A percentile compares a stretch with the other conserved stretches of the same genome.
phyloP scores from a whole-genome alignment of 2,329 filamentous ascomycete species.

The Fusarium bulbicola region DNA sequence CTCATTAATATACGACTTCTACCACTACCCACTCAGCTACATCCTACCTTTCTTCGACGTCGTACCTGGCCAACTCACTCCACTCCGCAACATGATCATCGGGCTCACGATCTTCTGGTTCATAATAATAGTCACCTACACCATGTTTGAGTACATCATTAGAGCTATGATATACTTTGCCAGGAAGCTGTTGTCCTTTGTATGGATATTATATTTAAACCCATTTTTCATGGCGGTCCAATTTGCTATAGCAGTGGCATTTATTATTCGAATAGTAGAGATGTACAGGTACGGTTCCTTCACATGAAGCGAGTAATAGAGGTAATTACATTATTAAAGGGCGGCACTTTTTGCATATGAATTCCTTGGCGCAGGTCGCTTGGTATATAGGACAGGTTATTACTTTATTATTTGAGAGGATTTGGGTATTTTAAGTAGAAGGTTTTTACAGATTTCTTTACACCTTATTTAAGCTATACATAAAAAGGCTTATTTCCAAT shows the following conservation, averaged over 20 bases:
- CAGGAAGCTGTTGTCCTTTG: neutral
- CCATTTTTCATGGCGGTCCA: accelerated
- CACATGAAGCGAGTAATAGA: too few relatives aligned
- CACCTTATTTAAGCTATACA: too few relatives aligned
- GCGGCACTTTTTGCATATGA: accelerated
- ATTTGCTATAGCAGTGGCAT: neutral
- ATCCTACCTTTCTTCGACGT: neutral
- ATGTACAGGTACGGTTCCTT: neutral
- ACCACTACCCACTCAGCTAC: neutral
- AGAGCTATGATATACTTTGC: accelerated
- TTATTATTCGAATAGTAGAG: neutral
- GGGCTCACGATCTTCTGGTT: accelerated
- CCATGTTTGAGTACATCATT: accelerated
- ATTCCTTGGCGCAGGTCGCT: too few relatives aligned
- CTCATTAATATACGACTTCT: neutral
- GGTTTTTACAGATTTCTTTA: too few relatives aligned
- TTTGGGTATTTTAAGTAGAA: too few relatives aligned
- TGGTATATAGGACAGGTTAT: neutral
- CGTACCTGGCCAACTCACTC: neutral
- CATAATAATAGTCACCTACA: neutral
- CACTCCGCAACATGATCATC: neutral
- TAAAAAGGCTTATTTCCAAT: too few relatives aligned
- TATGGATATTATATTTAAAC: neutral
- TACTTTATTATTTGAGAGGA: accelerated
- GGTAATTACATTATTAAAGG: too few relatives aligned